phyloP scores from a whole-genome alignment of 2,329 filamentous ascomycete genomes.

The Fusarium hainanense region DNA sequence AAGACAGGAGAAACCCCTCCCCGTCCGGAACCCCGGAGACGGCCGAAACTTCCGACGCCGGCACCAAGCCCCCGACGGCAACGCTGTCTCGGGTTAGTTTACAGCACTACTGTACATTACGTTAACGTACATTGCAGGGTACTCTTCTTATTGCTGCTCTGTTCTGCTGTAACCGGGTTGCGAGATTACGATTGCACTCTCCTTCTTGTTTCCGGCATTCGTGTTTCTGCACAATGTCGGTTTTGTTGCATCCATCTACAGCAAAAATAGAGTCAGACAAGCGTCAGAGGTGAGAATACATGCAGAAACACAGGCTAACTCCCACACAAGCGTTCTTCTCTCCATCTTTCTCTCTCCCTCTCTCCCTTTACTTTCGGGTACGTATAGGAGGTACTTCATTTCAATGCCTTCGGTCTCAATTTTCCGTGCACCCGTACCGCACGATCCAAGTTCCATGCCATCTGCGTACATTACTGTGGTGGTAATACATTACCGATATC shows the following conservation, averaged over 20 bases:
- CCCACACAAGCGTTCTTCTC: slow-evolving; percentile 1
- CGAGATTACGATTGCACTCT: background rate
- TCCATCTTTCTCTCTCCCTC: background rate
- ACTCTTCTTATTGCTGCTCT: background rate
- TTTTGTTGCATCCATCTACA: slow-evolving; percentile 2
- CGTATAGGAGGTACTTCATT: background rate
- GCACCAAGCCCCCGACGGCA: slow-evolving; percentile 40
- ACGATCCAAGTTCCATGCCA: background rate
- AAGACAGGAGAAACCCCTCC: slow-evolving; percentile 1
- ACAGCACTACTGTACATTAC: slow-evolving; percentile 10
- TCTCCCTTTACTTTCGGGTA: background rate
- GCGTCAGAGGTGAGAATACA: slow-evolving; percentile 23
- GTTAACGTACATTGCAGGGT: slow-evolving; percentile 1
- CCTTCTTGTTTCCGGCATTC: slow-evolving; percentile 32
- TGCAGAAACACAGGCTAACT: slow-evolving; percentile 3
- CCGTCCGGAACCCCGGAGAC: slow-evolving; percentile 39
- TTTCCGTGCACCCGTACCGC: background rate
- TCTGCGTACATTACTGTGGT: background rate
- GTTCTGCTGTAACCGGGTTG: background rate
- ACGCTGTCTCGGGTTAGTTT: slow-evolving; percentile 43
- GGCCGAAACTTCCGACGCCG: slow-evolving; percentile 40
- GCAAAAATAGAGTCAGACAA: slow-evolving; percentile 17
- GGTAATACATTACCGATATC: background rate
- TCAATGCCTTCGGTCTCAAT: background rate
- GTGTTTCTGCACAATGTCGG: background rate